Base-by-base conservation (phyloP, 2,329 filamentous ascomycete genomes). In the Capronia coronata region DNA sequence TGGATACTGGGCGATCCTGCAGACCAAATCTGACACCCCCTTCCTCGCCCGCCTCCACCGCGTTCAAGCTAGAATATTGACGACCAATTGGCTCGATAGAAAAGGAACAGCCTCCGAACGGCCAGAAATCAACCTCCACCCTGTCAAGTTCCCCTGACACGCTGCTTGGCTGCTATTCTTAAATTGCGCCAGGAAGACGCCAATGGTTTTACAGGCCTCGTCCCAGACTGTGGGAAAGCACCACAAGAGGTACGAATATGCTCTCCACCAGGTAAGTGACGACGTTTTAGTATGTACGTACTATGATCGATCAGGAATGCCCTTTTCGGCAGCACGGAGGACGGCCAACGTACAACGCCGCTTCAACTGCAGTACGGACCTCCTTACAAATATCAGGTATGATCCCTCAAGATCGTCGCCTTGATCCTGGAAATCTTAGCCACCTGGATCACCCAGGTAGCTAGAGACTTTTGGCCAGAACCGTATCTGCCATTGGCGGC, bases 101-200 rank as follows among this genome's bases (percentile, higher is more conserved):
- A 27, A 14, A 9, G 38, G 21, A 41, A 27, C 19, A 14, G 13
- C n/a, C 11, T 3, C n/a, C 37, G 18, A 43, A 18, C 23, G 29
- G 37, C 11, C 14, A 42, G 25, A 35, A 30, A 41, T 25, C 23
- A 13, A 9, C 5, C 38, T 25, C 9, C 38, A n/a, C 5, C 16
- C 35, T 13, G 22, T 25, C 38, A 41, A 10, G 14, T 11, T 41
- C 38, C 16, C 9, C 25, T 41, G 38, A 41, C 38, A 18, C 14
- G 14, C 19, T 37, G 42, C 41, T 47, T 43, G 43, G 41, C 40
- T 44, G 41, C 49, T 52, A 52, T 48, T 52, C 44, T 52, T 48
- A 38, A 40, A 40, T 41, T 46, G 42, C 42, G 44, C 48, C 30
- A 46, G 19, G 22, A 35, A 41, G 13, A 9, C n/a, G 22, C 19